Evolutionary conservation across 495 filamentous ascomycete genomes (phyloP).

Genomic region (Beverwykella pulmonaria): DNA sequence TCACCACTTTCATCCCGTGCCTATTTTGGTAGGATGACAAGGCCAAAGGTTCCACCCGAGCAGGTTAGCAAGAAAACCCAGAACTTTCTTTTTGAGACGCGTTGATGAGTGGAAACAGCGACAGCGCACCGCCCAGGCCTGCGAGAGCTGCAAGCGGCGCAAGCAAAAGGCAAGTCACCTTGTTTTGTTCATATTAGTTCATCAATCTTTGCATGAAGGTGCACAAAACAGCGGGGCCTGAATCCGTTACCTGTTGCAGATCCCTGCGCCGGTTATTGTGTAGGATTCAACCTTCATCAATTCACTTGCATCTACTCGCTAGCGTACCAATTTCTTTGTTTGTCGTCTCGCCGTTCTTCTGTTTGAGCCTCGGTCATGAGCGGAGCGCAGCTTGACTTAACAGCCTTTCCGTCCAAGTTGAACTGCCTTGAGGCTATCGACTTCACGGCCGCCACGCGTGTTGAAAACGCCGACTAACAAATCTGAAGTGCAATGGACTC

Average conservation of each 20-base stretch:
- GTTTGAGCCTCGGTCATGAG: not conserved
- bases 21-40: constrained; percentile 52
- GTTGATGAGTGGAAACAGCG: not conserved
- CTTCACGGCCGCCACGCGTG: not conserved
- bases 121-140: constrained; percentile 67
- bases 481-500: constrained; percentile 66
- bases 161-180: constrained; percentile 68
- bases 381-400: not conserved
- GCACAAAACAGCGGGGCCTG: not conserved
- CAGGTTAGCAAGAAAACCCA: constrained; percentile 43
- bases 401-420: constrained; percentile 4
- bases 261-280: constrained; percentile 9
- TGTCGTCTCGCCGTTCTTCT: not conserved
- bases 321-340: not conserved
- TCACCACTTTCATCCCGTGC: constrained; percentile 2
- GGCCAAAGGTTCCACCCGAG: constrained; percentile 60
- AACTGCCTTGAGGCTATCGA: not conserved
- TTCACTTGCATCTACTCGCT: constrained; percentile 7
- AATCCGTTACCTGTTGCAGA: not conserved
- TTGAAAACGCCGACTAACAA: constrained; percentile 5
- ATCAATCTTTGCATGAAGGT: constrained; percentile 9
- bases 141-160: constrained; percentile 75
- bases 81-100: not conserved
- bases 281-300: not conserved
- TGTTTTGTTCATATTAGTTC: constrained; percentile 15